Percentiles rank a stretch among this genome's conserved stretches.
phyloP scores from a whole-genome alignment of 352 stramenopile genomes.

The Globisporangium megalacanthum region DNA sequence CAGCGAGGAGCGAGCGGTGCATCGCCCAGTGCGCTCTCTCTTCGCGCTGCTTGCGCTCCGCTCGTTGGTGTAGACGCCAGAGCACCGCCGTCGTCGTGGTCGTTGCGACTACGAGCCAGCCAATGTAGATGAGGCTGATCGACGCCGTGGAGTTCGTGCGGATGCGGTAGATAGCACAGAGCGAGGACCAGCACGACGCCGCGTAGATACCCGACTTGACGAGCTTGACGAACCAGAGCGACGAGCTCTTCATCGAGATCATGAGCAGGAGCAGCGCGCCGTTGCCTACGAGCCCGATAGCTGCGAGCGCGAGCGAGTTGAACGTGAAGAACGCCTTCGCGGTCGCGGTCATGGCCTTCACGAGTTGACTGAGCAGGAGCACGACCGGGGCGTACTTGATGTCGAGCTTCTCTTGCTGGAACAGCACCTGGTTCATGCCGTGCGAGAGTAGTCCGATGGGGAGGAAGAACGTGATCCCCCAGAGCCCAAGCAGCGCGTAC shows the following conservation, averaged over 20 bases:
- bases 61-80: conserved; percentile 12
- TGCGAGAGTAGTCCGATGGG: conserved; percentile 48
- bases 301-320: conserved; percentile 25
- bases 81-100: conserved; percentile 18
- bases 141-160: conserved; percentile 15
- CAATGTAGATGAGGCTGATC: conserved; percentile 53
- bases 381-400: conserved; percentile 59
- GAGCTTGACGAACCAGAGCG: conserved; percentile 53
- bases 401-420: conserved; percentile 51
- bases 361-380: conserved; percentile 42
- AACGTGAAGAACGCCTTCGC: conserved; percentile 46
- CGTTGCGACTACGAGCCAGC: conserved; percentile 41
- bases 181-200: conserved; percentile 46
- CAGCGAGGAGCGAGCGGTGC: conserved; percentile 11
- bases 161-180: conserved; percentile 38
- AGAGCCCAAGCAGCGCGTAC: conserved; percentile 49
- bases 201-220: conserved; percentile 53
- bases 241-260: conserved; percentile 34
- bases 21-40: conserved; percentile 15
- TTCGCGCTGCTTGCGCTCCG: conserved; percentile 14
- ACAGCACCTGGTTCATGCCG: conserved; percentile 63
- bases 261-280: conserved; percentile 29
- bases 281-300: conserved; percentile 33
- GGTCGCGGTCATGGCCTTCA: conserved; percentile 39
- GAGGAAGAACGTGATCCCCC: conserved; percentile 53